Evolutionary conservation across 306 rosid genomes (phyloP), one percentile per base, ranked within the genome.

Genomic region (Sesbania bispinosa): DNA sequence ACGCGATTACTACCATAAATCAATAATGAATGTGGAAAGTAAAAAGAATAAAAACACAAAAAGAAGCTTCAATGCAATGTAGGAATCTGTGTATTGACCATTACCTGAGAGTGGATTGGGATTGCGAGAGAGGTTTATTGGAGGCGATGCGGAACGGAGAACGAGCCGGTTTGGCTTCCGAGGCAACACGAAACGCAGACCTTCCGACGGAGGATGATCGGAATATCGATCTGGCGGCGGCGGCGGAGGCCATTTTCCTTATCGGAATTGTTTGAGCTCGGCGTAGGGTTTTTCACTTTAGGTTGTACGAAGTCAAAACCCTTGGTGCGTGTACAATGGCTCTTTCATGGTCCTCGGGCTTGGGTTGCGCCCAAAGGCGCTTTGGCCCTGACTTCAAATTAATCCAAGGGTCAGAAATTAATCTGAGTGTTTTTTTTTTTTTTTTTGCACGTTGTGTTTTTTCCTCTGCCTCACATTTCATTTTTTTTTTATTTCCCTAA

Each of bases 201-300:
- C 77, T 52, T 6, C 72, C 69, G 30, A 81, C 72, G 1, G 88
- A 82, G 81, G 72, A 82, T 27, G 93, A 90, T 32, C 98, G 93
- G 73, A 88, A 71, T 19, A 88, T 55, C 26, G 92, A 81, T 82
- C 96, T 88, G 43, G 86, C 84, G 64, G 92, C 87, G 77, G 82
- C 87, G 77, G 82, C 53, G 69, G 92, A 80, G 62, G 97, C 92
- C 97, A 91, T 91, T 71, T 75, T 66, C 19, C 55, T 43, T 42
- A 29, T 57, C 48, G 77, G 82, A 58, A 27, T 1, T 26, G n/a
- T 32, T 61, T 21, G 51, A 19, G 30, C 77, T 43, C 23, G 26
- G 27, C 21, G 78, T 26, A 57, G 74, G 74, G 82, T 43, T 78
- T 62, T 15, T 27, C 3, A 26, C 2, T 18, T 39, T 62, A 15